A percentile compares a stretch with the other conserved stretches of the same genome.
Conservation (phyloP, 2,329 filamentous ascomycete species). For the Fusarium tjaetaba region DNA sequence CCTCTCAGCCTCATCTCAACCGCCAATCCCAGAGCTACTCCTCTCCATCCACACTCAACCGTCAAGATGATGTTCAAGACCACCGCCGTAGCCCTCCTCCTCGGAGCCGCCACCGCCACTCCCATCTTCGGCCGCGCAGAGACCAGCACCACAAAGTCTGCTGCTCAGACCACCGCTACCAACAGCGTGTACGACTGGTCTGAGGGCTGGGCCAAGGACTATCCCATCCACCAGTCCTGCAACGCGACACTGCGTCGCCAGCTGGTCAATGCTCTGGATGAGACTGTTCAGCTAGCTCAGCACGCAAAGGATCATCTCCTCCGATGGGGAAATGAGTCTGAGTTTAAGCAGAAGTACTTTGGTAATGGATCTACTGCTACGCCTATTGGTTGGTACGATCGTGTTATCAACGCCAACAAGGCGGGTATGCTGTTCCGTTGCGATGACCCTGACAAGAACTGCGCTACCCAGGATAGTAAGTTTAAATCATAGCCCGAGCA, state of each 20-base stretch:
- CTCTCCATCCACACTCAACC: neutral
- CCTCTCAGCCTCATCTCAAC: slow-evolving; percentile 29
- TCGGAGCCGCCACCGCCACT: slow-evolving; percentile 43
- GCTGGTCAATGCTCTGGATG: slow-evolving; percentile 65
- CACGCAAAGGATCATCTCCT: slow-evolving; percentile 72
- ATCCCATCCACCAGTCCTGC: slow-evolving; percentile 71
- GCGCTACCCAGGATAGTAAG: slow-evolving; percentile 58
- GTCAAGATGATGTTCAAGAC: slow-evolving; percentile 44
- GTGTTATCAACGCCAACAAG: slow-evolving; percentile 67
- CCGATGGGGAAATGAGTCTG: slow-evolving; percentile 64
- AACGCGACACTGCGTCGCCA: slow-evolving; percentile 69
- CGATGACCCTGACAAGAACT: slow-evolving; percentile 75
- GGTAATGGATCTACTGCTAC: slow-evolving; percentile 66
- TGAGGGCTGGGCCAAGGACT: slow-evolving; percentile 48
- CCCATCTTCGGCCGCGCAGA: slow-evolving; percentile 43
- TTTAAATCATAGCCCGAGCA: accelerated
- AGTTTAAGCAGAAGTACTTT: slow-evolving; percentile 74
- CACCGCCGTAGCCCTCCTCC: slow-evolving; percentile 37
- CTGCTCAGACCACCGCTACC: slow-evolving; percentile 32
- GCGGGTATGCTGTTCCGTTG: slow-evolving; percentile 70
- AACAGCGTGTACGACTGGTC: slow-evolving; percentile 46
- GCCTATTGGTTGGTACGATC: slow-evolving; percentile 70
- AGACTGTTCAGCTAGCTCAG: slow-evolving; percentile 65
- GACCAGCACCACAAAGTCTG: slow-evolving; percentile 32
- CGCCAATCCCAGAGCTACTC: slow-evolving; percentile 9